Conservation (phyloP, 805 yeast genomes). For the Saturnispora zaruensis region DNA sequence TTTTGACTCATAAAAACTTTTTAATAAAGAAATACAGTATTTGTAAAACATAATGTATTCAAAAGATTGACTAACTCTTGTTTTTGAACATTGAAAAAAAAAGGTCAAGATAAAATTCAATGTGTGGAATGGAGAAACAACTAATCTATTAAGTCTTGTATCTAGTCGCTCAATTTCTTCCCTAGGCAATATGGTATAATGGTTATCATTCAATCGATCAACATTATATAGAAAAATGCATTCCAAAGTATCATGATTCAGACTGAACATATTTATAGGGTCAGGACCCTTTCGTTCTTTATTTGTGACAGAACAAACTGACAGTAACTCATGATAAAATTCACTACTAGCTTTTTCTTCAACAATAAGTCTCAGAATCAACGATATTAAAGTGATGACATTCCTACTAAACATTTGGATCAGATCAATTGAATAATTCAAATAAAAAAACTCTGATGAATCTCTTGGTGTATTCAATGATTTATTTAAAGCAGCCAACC, state of each 20-base stretch:
- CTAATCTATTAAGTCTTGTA: constrained; percentile 12
- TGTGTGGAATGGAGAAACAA: constrained; percentile 16
- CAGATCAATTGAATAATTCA: constrained; percentile 14
- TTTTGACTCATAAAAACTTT: constrained; percentile 8
- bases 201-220: not conserved
- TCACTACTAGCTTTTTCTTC: constrained; percentile 1
- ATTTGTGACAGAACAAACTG: not conserved
- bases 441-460: not conserved
- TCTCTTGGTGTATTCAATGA: constrained; percentile 6
- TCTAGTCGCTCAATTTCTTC: not conserved
- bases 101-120: constrained; percentile 22
- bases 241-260: constrained; percentile 5
- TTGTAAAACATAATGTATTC: constrained; percentile 24
- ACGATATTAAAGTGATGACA: constrained; percentile 12
- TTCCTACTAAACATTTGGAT: constrained; percentile 18
- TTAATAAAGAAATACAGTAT: constrained; percentile 14
- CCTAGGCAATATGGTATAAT: not conserved
- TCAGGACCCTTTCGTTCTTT: not conserved
- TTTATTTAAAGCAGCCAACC: constrained; percentile 17
- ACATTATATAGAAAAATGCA: constrained; percentile 5
- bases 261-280: constrained; percentile 8
- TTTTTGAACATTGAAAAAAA: constrained; percentile 24
- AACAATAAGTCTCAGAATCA: constrained; percentile 12
- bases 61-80: constrained; percentile 21
- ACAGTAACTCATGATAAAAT: not conserved